Conservation (phyloP, 2,329 filamentous ascomycete species). For the Arthroderma sp. region DNA sequence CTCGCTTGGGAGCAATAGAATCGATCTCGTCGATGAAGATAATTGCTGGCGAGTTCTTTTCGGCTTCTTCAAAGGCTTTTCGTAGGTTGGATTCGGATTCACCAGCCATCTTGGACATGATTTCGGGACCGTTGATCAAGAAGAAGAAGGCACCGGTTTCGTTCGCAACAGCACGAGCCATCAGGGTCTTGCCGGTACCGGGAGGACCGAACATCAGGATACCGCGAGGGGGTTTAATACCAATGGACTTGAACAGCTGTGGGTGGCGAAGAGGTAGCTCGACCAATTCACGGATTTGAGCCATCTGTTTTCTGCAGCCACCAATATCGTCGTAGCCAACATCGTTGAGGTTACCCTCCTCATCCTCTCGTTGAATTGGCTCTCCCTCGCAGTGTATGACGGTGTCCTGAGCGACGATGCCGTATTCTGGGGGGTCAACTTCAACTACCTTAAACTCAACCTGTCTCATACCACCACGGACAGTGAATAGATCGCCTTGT, state of each 20-base stretch:
- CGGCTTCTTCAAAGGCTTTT: slow-evolving; percentile 98
- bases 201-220: slow-evolving; percentile 93
- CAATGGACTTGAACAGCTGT: slow-evolving; percentile 98
- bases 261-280: slow-evolving; percentile 93
- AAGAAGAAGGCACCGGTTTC: slow-evolving; percentile 99
- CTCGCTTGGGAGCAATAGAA: slow-evolving; percentile 97
- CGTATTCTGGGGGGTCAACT: slow-evolving; percentile 95
- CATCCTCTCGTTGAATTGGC: slow-evolving; percentile 92
- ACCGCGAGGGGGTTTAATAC: slow-evolving; percentile 98
- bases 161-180: slow-evolving; percentile 97
- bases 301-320: slow-evolving; percentile 99
- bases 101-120: slow-evolving; percentile 99
- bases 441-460: slow-evolving; percentile 99
- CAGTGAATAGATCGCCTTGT: slow-evolving; percentile 95
- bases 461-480: slow-evolving; percentile 94
- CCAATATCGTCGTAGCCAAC: slow-evolving; percentile 99
- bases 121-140: slow-evolving; percentile 97
- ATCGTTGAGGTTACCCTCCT: slow-evolving; percentile 98
- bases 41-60: slow-evolving; percentile 98
- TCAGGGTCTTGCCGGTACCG: slow-evolving; percentile 97
- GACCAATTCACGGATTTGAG: slow-evolving; percentile 96
- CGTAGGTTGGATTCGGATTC: slow-evolving; percentile 96
- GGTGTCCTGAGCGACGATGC: slow-evolving; percentile 96
- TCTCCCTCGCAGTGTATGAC: slow-evolving; percentile 98
- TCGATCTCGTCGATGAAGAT: slow-evolving; percentile 99